Base-by-base conservation (phyloP, 2,329 filamentous ascomycete genomes). In the Calonectria naviculata region DNA sequence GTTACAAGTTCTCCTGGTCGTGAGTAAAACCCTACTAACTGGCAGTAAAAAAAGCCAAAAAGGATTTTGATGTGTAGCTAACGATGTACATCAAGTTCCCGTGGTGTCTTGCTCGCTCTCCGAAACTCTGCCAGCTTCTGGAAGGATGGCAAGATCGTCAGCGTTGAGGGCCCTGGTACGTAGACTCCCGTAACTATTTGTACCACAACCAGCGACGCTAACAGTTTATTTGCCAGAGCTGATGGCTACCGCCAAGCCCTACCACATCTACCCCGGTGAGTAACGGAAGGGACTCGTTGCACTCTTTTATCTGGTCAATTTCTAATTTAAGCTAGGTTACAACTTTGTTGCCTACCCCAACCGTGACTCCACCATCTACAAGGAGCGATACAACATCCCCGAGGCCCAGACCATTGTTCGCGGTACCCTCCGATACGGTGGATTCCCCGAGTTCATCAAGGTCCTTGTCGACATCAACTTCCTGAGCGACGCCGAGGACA, bases 301-400 rank as follows among this genome's bases (percentile, higher is more conserved):
- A 10, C 4, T 31, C 8, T 15, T 2, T 36, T 1, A 8, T 15
- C 5, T 2, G 17, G 15, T 5, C 19, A 54, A 0, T 15, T 15
- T 36, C 49, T 36, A 21, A 54, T n/a, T 7, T 29, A 36, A n/a
- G 4, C 34, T 41, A 42, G 67, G 94, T 71, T 98, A 92, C 83
- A 92, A 93, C 63, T 96, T 97, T 78, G 95, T 98, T 76, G 95
- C 93, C 47, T 98, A 98, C 86, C 93, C 94, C 69, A 98, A 98
- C 91, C 89, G 95, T 78, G 95, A 98, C 85, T 95, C 92, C 24
- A 97, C 94, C 19, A 88, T 90, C 10, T 98, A 97, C 91, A 92
- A 91, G 81, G 93, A 97, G 88, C 91, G 94, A 73, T 98, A 98
- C 89, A 85, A 91, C 84, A 98, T 98, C 80, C 95, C 95, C 63